These are phyloP conservation scores for Hygrophorus pudorinus DNA, from an alignment of 768 basidiomycete species.

Conservation along the genomic window DNA sequence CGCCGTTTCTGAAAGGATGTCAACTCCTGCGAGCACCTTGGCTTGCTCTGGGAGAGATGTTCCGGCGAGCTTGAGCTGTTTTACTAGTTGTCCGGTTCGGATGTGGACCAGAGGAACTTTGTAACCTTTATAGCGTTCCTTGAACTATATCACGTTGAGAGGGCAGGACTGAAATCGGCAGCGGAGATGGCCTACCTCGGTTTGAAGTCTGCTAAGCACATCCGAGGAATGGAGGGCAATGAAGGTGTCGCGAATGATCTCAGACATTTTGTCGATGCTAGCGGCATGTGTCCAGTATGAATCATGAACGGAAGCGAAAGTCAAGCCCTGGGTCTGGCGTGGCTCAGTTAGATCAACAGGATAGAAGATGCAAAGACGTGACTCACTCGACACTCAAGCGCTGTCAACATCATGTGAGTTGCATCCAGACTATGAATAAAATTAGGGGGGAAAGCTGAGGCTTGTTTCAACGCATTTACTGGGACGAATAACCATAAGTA, in stretches of 20 bases:
- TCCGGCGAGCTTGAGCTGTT: slow-evolving; percentile 34
- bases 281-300: slow-evolving; percentile 98
- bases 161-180: slow-evolving; percentile 2
- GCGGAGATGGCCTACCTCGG: slow-evolving; percentile 47
- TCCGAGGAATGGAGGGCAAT: slow-evolving; percentile 86
- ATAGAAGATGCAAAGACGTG: neutral
- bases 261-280: slow-evolving; percentile 81
- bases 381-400: slow-evolving; percentile 75
- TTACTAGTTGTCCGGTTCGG: slow-evolving; percentile 24
- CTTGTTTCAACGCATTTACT: slow-evolving; percentile 83
- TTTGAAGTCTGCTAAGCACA: slow-evolving; percentile 59
- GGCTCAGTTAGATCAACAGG: slow-evolving; percentile 5
- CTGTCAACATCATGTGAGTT: slow-evolving; percentile 97
- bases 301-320: slow-evolving; percentile 95
- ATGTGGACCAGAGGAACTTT: slow-evolving; percentile 50
- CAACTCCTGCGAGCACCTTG: slow-evolving; percentile 23
- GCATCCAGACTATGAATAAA: slow-evolving; percentile 97
- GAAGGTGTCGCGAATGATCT: slow-evolving; percentile 86
- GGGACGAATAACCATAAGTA: slow-evolving; percentile 3
- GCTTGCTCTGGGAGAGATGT: slow-evolving; percentile 26
- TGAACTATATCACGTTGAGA: slow-evolving; percentile 37
- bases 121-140: slow-evolving; percentile 66
- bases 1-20: slow-evolving; percentile 8
- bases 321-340: slow-evolving; percentile 54
- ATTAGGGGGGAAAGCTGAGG: slow-evolving; percentile 97